Base-by-base conservation (phyloP, 2,329 filamentous ascomycete genomes). In the Fusarium sp. region DNA sequence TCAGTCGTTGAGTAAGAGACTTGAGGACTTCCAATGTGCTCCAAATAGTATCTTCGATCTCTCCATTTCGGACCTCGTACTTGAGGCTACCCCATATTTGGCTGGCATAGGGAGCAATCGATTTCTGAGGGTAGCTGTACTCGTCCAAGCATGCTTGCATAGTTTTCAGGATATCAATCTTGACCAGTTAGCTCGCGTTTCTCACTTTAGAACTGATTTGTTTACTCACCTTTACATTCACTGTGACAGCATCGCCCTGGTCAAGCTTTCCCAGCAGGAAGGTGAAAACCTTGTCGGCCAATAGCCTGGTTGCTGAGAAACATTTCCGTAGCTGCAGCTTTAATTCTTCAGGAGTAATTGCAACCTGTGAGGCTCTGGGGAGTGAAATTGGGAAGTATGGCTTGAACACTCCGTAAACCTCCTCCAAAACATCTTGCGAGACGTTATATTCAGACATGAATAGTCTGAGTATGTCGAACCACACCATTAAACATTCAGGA, bases 371-470 rank as follows among this genome's bases (percentile, higher is more conserved):
- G 57, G 82, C 82, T 28, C 86, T 82, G 16, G 80, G 80, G 45
- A 89, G 77, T 1, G 86, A 87, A 58, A 89, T 89, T 18, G 87
- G 87, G 66, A 88, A 89, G 74, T 89, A 89, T 30, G 85, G 85
- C 16, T 88, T 88, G 76, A 88, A 88, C 2, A 83, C 78, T 57
- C 83, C 83, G 74, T 88, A 89, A 4, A 87, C 80, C 58, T 85
- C 82, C 32, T 83, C 82, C 11, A 83, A 78, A 4, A 87, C 78
- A 11, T 85, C 83, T 7, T 81, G 66, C 0, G 85, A 82, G 1
- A 83, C 79, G 0, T 80, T 78, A 54, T 85, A 88, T 16, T 81
- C 79, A 4, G 79, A 75, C 11, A 88, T 75, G 30, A 88, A 82
- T 4, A 74, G 72, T 54, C 78, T 77, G 23, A 88, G 68, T 27